Base-by-base conservation (phyloP, 345 rosid species). In the Arabis hirsuta region DNA sequence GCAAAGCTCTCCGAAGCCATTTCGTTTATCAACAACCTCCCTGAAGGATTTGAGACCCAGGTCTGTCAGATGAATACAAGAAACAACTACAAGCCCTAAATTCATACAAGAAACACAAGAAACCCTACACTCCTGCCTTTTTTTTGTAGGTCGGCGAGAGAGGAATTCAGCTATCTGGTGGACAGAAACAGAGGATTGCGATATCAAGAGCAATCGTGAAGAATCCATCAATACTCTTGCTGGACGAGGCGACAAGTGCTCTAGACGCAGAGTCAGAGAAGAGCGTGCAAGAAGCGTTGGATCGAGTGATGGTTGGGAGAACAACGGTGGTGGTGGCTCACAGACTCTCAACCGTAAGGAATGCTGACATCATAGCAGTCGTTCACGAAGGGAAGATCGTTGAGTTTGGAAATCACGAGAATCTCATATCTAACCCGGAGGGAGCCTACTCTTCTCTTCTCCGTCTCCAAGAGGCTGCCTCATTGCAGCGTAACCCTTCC, bases 211-310 rank as follows among this genome's bases (percentile, higher is more conserved):
- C 99, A 1, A 84, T 89, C 31, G 89, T 95, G 65, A 91, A 95
- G 75, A 87, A 95, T 66, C 99, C 99, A 2, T 86, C 88, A 0
- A 82, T 95, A 71, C 96, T 95, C 27, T 80, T 95, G 79, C 84
- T 95, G 1, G 99, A 95, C 65, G 99, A 95, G 81, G 99, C 99
- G 12, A 95, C 99, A 24, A 95, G 99, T 67, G 97, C 99, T 10
- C 81, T 91, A 45, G 97, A 89, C 71, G 93, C 93, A 2, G 99
- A 89, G 82, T 95, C 99, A 0, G 96, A 95, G 81, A 91, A 88
- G 80, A 95, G 93, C 42, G 96, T 95, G 55, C 97, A 95, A 76
- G 96, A 91, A 81, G 97, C 99, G 8, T 84, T 91, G 53, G 97
- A 95, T 57, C 87, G 93, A 39, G 97, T 84, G 61, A 89, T 94